Evolutionary conservation across 1,139 yeast species (phyloP), one percentile per base, ranked within the genome.

Genomic region (Suhomyces bokatorum): DNA sequence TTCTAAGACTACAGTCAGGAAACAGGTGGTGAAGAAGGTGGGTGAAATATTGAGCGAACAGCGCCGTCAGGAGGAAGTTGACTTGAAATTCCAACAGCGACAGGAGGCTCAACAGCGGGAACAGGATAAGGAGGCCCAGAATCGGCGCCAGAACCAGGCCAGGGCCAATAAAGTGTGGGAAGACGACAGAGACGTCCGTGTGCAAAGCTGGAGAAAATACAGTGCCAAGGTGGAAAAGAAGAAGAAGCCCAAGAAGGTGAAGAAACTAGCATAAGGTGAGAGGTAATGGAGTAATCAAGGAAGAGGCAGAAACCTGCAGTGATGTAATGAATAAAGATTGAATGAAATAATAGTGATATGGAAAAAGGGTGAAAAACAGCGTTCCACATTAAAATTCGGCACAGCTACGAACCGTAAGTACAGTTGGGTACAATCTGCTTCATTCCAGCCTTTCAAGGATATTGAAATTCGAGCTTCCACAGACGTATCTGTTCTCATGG

Each of bases 191-290:
- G 89, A 82, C 42, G 62, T 63, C 3, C 63, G 91, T 36, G 88
- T 85, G 8, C 65, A 66, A 16, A 80, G 70, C 55, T 85, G 91
- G 91, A 65, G 89, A 43, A 64, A 62, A 8, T 85, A 78, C 57
- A 63, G 69, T 12, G 62, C 69, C 30, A 73, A 72, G 49, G 66
- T 69, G 17, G 75, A 70, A 38, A 74, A 74, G 56, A 74, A 72
- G 57, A 70, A 66, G 56, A 64, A 60, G 51, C 68, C 65, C 48
- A 72, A 71, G 60, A 69, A 68, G 59, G 57, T 53, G 44, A 68
- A 69, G 48, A 67, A 76, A 12, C 54, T 77, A 42, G 77, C 74
- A 8, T 74, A 26, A 17, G 4, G 6, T 17, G 20, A 4, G 6
- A 4, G 20, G 4, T 17, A 4, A 17, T 17, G 6, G 20, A 17